Percentiles rank a stretch among this genome's conserved stretches.
Evolutionary conservation across 2,329 filamentous ascomycete genomes (phyloP).

Genomic region (Oidium heveae): DNA sequence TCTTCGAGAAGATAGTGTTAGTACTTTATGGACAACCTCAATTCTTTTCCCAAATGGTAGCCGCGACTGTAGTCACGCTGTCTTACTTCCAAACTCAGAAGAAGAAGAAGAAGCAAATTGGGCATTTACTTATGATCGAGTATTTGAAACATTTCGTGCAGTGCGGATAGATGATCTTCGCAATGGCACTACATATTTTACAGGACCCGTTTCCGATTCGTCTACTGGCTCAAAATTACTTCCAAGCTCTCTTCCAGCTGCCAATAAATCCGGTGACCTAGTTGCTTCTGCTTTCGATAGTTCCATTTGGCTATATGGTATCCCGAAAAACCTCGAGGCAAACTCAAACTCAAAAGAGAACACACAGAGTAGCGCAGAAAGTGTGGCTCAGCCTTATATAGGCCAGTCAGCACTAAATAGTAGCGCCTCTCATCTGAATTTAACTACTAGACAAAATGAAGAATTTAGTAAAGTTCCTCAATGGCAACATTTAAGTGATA

Average conservation of each 20-base stretch:
- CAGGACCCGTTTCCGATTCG: constrained; percentile 34
- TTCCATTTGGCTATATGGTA: constrained; percentile 55
- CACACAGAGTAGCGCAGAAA: constrained; percentile 12
- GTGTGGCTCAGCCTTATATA: constrained; percentile 9
- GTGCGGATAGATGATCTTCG: constrained; percentile 50
- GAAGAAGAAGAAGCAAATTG: constrained; percentile 43
- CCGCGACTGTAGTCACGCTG: constrained; percentile 52
- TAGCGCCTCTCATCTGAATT: constrained; percentile 11
- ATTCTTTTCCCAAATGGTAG: constrained; percentile 67
- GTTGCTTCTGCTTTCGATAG: constrained; percentile 50
- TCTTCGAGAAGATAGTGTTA: constrained; percentile 39
- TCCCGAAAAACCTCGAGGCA: constrained; percentile 47
- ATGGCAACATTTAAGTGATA: constrained; percentile 45
- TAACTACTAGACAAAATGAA: constrained; percentile 6
- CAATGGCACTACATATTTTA: constrained; percentile 58
- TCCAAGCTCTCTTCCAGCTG: constrained; percentile 43
- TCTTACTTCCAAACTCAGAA: constrained; percentile 24
- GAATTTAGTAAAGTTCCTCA: constrained; percentile 24
- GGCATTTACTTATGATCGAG: constrained; percentile 55
- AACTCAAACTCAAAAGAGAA: constrained; percentile 19
- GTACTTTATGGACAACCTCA: constrained; percentile 62
- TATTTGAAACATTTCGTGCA: constrained; percentile 53
- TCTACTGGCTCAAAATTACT: constrained; percentile 30
- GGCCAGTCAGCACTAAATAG: constrained; percentile 9
- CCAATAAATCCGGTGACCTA: constrained; percentile 43